Conservation (phyloP, 306 rosid species). For the Pyrus betulifolia region DNA sequence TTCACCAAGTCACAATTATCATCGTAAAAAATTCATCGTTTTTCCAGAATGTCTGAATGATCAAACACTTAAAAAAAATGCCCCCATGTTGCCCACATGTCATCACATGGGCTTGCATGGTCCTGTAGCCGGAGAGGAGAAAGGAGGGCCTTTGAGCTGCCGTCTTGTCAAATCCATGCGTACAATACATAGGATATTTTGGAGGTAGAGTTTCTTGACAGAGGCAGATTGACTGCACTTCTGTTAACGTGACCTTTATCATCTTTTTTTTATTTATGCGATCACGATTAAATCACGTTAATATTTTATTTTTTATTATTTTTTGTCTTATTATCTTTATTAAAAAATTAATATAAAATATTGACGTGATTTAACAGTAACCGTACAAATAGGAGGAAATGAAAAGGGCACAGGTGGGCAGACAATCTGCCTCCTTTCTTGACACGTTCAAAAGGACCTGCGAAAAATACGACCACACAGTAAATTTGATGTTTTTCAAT, state of each 20-base stretch:
- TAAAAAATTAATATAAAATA: too few species aligned
- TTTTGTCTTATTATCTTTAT: too few species aligned
- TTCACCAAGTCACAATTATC: constrained; percentile 8
- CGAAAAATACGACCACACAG: background rate
- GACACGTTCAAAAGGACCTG: background rate
- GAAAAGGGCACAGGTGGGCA: too few species aligned
- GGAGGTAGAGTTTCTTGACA: background rate
- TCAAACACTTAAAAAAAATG: background rate
- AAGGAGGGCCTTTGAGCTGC: background rate
- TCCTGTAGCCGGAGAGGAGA: constrained; percentile 25
- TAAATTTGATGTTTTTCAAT: background rate
- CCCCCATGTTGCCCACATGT: constrained; percentile 30
- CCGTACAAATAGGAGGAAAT: too few species aligned
- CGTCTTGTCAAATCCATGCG: constrained; percentile 39
- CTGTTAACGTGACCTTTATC: too few species aligned
- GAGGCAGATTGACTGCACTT: too few species aligned
- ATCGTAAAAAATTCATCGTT: background rate
- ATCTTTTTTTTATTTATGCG: too few species aligned
- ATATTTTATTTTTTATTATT: too few species aligned
- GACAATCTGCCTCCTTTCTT: too few species aligned
- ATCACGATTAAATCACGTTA: too few species aligned
- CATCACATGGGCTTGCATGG: constrained; percentile 70
- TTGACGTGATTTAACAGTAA: too few species aligned
- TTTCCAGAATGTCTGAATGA: background rate
- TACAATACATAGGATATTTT: background rate